These are phyloP conservation scores for Ogataea siamensis DNA, from an alignment of 805 yeast genomes.

Conservation along the genomic window DNA sequence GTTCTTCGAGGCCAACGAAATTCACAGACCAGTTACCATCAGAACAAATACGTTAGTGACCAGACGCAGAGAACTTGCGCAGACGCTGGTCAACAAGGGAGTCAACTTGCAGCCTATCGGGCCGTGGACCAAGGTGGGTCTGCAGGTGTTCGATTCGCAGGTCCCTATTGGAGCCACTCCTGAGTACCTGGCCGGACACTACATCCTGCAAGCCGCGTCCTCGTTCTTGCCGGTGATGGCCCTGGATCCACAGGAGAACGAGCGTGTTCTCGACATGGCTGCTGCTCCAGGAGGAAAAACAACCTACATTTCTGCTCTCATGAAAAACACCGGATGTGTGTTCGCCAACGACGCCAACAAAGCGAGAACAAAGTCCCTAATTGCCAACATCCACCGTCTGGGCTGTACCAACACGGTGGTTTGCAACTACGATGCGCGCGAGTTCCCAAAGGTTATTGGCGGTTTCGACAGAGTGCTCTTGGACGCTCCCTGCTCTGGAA, in stretches of 20 bases:
- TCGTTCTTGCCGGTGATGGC: slow-evolving; percentile 98
- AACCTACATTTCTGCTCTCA: slow-evolving; percentile 88
- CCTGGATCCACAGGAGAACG: slow-evolving; percentile 93
- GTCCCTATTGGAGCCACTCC: slow-evolving; percentile 99
- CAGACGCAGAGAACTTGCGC: slow-evolving; percentile 94
- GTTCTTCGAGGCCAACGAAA: slow-evolving; percentile 97
- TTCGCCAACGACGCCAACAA: slow-evolving; percentile 98
- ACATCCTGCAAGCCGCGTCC: slow-evolving; percentile 97
- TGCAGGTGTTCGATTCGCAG: slow-evolving; percentile 95
- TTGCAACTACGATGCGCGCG: slow-evolving; percentile 97
- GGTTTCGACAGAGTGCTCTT: slow-evolving; percentile 93
- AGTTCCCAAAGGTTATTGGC: slow-evolving; percentile 96
- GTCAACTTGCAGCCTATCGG: slow-evolving; percentile 97
- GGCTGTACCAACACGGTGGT: slow-evolving; percentile 97
- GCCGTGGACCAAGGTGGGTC: slow-evolving; percentile 96
- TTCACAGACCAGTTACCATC: slow-evolving; percentile 92
- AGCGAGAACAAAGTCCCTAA: slow-evolving; percentile 91
- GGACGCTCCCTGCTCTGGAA: slow-evolving; percentile 99
- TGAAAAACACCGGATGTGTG: slow-evolving; percentile 97
- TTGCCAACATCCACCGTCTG: slow-evolving; percentile 95
- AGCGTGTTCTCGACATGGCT: slow-evolving; percentile 96
- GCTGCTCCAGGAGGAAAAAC: slow-evolving; percentile 99
- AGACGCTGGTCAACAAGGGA: slow-evolving; percentile 91
- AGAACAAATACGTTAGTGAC: slow-evolving; percentile 96
- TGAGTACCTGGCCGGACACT: slow-evolving; percentile 96